Base-by-base conservation (phyloP, 306 rosid genomes). In the Quercus bicolor region DNA sequence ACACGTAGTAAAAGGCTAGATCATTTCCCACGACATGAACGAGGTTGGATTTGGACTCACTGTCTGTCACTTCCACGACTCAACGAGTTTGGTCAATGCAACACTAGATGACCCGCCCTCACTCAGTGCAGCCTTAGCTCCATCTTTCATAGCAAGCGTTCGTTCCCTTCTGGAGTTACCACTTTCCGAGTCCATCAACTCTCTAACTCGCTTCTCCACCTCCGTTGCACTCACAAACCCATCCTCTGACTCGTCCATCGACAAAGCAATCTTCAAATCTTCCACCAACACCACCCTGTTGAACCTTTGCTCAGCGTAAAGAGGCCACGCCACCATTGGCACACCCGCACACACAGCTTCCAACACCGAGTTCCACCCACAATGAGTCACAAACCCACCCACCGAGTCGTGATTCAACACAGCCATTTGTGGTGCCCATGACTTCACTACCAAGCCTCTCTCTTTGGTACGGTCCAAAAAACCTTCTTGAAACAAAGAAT, bases 261-360 rank as follows among this genome's bases (percentile, higher is more conserved):
- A 28, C 33, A 23, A 59, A 59, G 66, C 66, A 21, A 59, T 21
- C 26, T 26, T 59, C 29, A 59, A 3, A 10, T 59, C 66, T 10
- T 59, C 21, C 33, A 59, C 31, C 33, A 59, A 20, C 15, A 23
- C 9, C 31, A 9, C 3, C 16, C 31, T 59, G 26, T 59, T 59
- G 16, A 59, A 19, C 29, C 66, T 59, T 59, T 77, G 80, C 68
- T 77, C 80, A 0, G 80, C 61, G 1, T 48, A 28, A 1, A 77
- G 37, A 11, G 80, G 80, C 80, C 80, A 77, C 2, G 80, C 70
- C 16, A 77, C 52, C 80, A 77, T 68, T 2, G 80, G 68, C 56
- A 68, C 37, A 0, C 59, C 80, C 2, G 75, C 56, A 9, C 56
- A 57, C 6, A 68, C 23, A 3, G 75, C 53, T 37, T 77, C 80